Evolutionary conservation across 768 basidiomycete species (phyloP).

Genomic region (Kwoniella heveanensis): DNA sequence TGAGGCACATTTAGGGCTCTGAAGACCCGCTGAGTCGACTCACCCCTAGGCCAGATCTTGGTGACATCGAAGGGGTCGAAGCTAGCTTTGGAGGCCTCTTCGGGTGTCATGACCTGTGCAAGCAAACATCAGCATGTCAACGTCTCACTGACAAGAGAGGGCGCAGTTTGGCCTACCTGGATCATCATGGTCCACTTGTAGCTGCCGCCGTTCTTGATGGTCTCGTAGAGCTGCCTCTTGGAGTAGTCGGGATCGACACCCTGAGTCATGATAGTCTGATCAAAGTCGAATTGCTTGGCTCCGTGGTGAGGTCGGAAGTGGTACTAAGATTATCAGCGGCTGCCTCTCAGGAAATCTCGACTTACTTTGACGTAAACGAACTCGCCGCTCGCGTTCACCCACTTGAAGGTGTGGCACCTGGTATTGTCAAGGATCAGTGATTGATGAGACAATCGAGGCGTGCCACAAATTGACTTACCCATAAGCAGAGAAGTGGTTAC

Average conservation of each 20-base stretch:
- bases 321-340: conserved; percentile 26
- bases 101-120: conserved; percentile 50
- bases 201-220: conserved; percentile 45
- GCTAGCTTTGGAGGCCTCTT: conserved; percentile 37
- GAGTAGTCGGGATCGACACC: conserved; percentile 53
- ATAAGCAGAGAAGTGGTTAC: conserved; percentile 42
- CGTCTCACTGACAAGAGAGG: no score
- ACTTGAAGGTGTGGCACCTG: conserved; percentile 42
- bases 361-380: conserved; percentile 46
- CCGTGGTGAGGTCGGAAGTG: conserved; percentile 44
- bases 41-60: conserved; percentile 37
- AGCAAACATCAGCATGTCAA: neutral
- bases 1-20: no score
- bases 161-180: conserved; percentile 5
- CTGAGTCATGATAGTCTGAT: conserved; percentile 38
- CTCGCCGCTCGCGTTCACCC: conserved; percentile 42
- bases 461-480: no score
- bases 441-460: no score
- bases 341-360: neutral
- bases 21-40: no score
- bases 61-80: conserved; percentile 55
- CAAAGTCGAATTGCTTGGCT: conserved; percentile 43
- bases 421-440: neutral
- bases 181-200: conserved; percentile 49
- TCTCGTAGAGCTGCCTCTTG: conserved; percentile 53